phyloP scores from a whole-genome alignment of 2,329 filamentous ascomycete species.

The Nothophoma quercina region DNA sequence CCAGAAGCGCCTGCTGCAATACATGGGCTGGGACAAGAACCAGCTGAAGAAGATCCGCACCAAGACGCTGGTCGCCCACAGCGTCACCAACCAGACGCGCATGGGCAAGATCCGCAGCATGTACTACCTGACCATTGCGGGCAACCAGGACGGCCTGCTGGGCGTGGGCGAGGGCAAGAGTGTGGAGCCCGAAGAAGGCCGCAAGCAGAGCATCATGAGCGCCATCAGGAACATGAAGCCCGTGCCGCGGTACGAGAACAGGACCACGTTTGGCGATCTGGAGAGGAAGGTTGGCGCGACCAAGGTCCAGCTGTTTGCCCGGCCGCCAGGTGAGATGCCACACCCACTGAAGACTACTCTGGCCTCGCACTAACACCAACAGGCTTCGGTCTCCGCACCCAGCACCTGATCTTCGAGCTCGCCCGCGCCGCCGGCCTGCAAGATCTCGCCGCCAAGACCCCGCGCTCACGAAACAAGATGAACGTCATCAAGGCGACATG shows the following conservation, averaged over 20 bases:
- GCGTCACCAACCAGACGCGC: slow-evolving; percentile 91
- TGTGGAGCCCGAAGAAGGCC: slow-evolving; percentile 72
- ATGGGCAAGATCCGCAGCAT: slow-evolving; percentile 87
- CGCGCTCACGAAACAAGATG: slow-evolving; percentile 92
- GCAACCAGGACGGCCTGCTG: slow-evolving; percentile 84
- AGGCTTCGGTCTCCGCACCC: slow-evolving; percentile 95
- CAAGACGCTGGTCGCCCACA: slow-evolving; percentile 77
- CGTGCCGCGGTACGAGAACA: slow-evolving; percentile 87
- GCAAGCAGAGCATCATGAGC: slow-evolving; percentile 75
- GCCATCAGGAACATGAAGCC: slow-evolving; percentile 93
- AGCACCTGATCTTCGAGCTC: slow-evolving; percentile 93
- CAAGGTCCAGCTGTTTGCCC: slow-evolving; percentile 78
- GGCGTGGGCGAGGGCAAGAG: slow-evolving; percentile 92
- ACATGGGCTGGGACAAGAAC: slow-evolving; percentile 61
- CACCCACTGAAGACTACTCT: neutral
- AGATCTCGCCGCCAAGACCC: slow-evolving; percentile 84
- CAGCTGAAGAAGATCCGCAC: slow-evolving; percentile 63
- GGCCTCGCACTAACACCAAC: neutral
- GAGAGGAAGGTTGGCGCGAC: slow-evolving; percentile 87
- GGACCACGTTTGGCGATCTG: slow-evolving; percentile 89
- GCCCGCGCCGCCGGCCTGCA: slow-evolving; percentile 84
- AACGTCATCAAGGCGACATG: slow-evolving; percentile 95
- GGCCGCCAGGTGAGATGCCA: slow-evolving; percentile 79
- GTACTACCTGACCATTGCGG: slow-evolving; percentile 81
- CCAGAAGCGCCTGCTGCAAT: slow-evolving; percentile 62